These are phyloP conservation scores for Inga laurina DNA, from an alignment of 306 rosid species.

Conservation along the genomic window DNA sequence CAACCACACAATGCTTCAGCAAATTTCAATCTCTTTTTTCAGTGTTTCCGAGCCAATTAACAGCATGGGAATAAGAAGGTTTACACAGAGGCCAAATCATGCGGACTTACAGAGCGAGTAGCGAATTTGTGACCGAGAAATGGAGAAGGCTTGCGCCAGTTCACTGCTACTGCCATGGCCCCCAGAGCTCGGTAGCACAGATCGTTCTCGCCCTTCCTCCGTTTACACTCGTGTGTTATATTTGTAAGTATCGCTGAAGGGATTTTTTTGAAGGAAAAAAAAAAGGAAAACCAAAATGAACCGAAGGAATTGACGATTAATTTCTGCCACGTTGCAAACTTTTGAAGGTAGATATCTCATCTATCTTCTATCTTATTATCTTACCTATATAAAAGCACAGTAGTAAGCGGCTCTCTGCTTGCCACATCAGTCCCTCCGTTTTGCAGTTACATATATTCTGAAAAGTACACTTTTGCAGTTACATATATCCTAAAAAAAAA, in stretches of 20 bases:
- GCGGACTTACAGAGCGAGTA: slow-evolving; percentile 34
- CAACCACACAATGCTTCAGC: background rate
- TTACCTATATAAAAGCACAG: too few relatives aligned
- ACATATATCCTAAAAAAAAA: too few relatives aligned
- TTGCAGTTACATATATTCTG: too few relatives aligned
- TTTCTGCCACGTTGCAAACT: slow-evolving; percentile 16
- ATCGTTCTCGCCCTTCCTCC: background rate
- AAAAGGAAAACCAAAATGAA: too few relatives aligned
- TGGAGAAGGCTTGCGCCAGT: slow-evolving; percentile 57
- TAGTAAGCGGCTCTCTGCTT: too few relatives aligned
- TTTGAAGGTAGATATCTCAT: background rate
- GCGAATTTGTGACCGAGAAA: slow-evolving; percentile 47
- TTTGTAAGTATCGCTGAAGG: background rate
- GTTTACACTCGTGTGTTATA: background rate
- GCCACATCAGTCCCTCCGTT: too few relatives aligned
- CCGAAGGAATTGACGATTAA: background rate
- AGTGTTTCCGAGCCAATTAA: background rate
- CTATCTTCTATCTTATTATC: too few relatives aligned
- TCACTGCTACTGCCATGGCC: slow-evolving; percentile 51
- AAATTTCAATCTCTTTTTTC: background rate
- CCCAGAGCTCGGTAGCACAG: background rate
- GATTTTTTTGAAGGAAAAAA: background rate
- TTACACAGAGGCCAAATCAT: background rate
- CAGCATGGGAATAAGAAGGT: background rate
- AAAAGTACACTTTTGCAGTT: too few relatives aligned